Percentiles rank a stretch among this genome's conserved stretches.
Evolutionary conservation across 2,329 filamentous ascomycete genomes (phyloP).

Genomic region (Stagonosporopsis chrysanthemi): DNA sequence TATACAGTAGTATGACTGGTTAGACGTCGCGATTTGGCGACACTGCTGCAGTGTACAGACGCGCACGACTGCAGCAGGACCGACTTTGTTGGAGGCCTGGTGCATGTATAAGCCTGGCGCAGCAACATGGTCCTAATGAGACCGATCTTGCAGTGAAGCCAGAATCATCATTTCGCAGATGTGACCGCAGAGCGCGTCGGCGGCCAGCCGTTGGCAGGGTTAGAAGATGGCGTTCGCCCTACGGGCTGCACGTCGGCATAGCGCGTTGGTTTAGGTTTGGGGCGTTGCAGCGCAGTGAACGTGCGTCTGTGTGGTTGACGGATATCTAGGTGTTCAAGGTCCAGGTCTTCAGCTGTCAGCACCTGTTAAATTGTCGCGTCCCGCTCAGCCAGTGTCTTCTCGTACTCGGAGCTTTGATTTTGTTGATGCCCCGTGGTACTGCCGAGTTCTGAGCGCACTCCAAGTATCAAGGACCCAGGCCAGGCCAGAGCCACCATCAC

Average conservation of each 20-base stretch:
- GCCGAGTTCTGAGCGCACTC: conserved; percentile 5
- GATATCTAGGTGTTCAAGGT: conserved; percentile 25
- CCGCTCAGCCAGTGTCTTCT: conserved; percentile 1
- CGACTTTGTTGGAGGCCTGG: neutral
- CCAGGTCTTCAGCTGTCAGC: conserved; percentile 26
- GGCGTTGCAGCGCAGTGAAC: conserved; percentile 23
- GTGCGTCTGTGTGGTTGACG: conserved; percentile 24
- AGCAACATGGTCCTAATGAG: neutral
- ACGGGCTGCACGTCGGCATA: conserved; percentile 20
- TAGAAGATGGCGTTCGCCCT: conserved; percentile 22
- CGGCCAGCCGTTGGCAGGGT: conserved; percentile 19
- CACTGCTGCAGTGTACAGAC: neutral
- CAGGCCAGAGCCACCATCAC: conserved; percentile 4
- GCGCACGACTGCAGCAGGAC: neutral
- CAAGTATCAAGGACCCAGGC: neutral
- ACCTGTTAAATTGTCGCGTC: neutral
- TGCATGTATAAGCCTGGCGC: conserved; percentile 1
- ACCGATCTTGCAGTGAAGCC: neutral
- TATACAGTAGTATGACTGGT: neutral
- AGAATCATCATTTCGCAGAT: neutral
- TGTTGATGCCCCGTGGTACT: conserved; percentile 11
- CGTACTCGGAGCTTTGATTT: neutral
- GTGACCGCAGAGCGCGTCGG: neutral
- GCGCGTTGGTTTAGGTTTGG: conserved; percentile 15
- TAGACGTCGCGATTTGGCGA: neutral